Evolutionary conservation across 148 eudicot species (phyloP), one percentile per base, ranked within the genome.

Genomic region (Cornus controversa): DNA sequence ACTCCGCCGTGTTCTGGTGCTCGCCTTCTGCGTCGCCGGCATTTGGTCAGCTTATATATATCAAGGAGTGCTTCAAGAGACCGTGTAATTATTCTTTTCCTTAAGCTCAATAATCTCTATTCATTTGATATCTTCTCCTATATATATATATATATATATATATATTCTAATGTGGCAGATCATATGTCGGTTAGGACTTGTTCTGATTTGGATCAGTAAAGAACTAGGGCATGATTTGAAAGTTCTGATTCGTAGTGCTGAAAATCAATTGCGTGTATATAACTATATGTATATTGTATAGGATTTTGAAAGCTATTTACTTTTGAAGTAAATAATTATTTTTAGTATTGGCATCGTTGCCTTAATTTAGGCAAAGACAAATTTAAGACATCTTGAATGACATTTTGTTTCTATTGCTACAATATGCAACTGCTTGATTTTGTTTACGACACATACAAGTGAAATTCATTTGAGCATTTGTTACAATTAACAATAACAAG

Each of bases 11-110:
- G 89, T 93, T 13, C 71, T 93, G 64, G 78, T 93, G 36, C 78
- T 96, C 36, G 82, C 90, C 24, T 91, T 96, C 78, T 93, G 95
- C 68, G 93, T 93, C 29, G 90, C 86, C 81, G 98, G 99, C n/a
- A 93, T 96, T 71, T 96, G 98, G 99, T 75, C 92, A 45, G 99
- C 99, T 45, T 93, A 96, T 78, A 96, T 96, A 58, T 93, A 91
- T 69, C 99, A 96, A 84, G 99, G 99, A 76, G 90, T 96, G 74
- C 97, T 96, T 73, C 99, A 96, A 77, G 99, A 96, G 85, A 84
- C 93, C 8, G 73, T 93, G 98, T 96, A 88, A 47, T 91, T 74
- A 5, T 65, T 72, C 62, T 50, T 66, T n/a, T 26, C 37, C 71
- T 37, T 62, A 11, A 57, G 60, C 28, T 58, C 70, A 40, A 20